Conservation (phyloP, 2,329 filamentous ascomycete genomes). For the Venturia pyrina region DNA sequence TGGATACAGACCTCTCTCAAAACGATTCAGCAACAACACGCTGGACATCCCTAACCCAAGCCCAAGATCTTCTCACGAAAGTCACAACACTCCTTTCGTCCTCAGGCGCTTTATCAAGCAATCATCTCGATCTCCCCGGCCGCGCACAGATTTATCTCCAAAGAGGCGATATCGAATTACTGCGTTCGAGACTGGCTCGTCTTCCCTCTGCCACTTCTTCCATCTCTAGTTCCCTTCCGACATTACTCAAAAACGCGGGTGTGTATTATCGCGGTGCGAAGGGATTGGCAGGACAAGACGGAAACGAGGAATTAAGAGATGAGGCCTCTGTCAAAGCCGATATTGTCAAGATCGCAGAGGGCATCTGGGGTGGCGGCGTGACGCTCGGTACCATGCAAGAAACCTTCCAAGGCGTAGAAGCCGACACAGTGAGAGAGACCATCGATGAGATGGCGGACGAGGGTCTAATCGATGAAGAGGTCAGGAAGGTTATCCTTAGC, state of each 20-base stretch:
- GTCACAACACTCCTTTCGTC: neutral
- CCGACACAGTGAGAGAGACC: neutral
- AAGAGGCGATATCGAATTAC: slow-evolving; percentile 4
- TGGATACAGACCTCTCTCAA: slow-evolving; percentile 9
- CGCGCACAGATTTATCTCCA: slow-evolving; percentile 6
- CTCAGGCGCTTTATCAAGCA: neutral
- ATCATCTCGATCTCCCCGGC: neutral
- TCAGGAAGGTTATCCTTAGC: neutral
- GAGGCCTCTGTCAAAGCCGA: neutral
- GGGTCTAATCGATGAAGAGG: neutral
- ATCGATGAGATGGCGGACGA: slow-evolving; percentile 10
- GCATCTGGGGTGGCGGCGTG: neutral
- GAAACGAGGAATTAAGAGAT: neutral
- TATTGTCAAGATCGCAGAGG: neutral
- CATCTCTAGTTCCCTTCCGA: neutral
- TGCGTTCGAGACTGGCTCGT: neutral
- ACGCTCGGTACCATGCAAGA: neutral
- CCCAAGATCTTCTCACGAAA: slow-evolving; percentile 1
- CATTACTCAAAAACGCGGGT: slow-evolving; percentile 9
- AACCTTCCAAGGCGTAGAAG: neutral
- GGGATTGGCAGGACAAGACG: slow-evolving; percentile 8
- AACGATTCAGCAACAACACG: neutral
- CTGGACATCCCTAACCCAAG: slow-evolving; percentile 4
- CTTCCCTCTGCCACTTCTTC: neutral
- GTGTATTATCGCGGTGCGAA: slow-evolving; percentile 10